These are phyloP conservation scores for Globisporangium spiculum DNA, from an alignment of 352 stramenopile species.

Conservation along the genomic window DNA sequence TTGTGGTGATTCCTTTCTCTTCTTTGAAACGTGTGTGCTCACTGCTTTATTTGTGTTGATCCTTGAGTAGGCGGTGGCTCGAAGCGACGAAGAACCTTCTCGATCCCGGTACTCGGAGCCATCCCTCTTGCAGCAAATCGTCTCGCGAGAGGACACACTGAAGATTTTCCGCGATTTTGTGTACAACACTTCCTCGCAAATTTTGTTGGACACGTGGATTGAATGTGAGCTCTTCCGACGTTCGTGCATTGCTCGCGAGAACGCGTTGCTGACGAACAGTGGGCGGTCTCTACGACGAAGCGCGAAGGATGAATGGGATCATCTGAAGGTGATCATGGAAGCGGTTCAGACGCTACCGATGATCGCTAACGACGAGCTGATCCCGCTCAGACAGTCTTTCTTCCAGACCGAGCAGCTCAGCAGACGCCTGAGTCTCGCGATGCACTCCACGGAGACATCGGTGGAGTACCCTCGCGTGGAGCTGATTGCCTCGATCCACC, in stretches of 20 bases:
- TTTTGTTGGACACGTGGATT: conserved; percentile 80
- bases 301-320: conserved; percentile 75
- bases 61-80: conserved; percentile 42
- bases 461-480: conserved; percentile 71
- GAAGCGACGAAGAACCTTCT: conserved; percentile 54
- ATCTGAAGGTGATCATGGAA: conserved; percentile 65
- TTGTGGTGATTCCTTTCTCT: no score
- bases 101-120: conserved; percentile 41
- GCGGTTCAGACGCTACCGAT: conserved; percentile 54
- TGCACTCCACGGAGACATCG: conserved; percentile 51
- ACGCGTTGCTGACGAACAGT: conserved; percentile 31
- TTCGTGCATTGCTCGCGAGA: conserved; percentile 64
- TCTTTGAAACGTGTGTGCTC: neutral
- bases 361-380: conserved; percentile 53
- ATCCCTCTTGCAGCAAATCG: conserved; percentile 61
- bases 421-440: conserved; percentile 59
- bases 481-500: conserved; percentile 69
- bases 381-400: conserved; percentile 57
- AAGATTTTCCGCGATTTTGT: conserved; percentile 84
- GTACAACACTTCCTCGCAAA: conserved; percentile 54
- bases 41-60: neutral
- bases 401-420: conserved; percentile 61
- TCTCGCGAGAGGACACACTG: conserved; percentile 70
- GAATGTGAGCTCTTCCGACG: conserved; percentile 79
- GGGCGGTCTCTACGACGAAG: conserved; percentile 30